These are phyloP conservation scores for Balansia obtecta DNA, from an alignment of 2,329 filamentous ascomycete genomes.

Conservation along the genomic window DNA sequence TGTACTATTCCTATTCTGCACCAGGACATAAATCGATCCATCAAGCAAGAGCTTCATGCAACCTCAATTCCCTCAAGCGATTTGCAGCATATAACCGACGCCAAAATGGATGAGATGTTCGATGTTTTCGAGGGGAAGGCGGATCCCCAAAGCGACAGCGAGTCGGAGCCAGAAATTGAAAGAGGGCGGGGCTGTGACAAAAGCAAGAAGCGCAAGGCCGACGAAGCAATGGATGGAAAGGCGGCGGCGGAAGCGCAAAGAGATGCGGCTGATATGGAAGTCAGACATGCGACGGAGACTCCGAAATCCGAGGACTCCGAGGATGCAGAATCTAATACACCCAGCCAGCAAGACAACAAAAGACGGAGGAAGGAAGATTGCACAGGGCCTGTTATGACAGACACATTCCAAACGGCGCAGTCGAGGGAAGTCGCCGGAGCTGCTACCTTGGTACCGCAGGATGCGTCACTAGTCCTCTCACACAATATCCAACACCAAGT, in stretches of 20 bases:
- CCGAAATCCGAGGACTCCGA: slow-evolving; percentile 24
- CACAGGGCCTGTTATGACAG: slow-evolving; percentile 68
- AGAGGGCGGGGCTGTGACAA: slow-evolving; percentile 43
- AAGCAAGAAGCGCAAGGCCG: slow-evolving; percentile 78
- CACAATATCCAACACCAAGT: slow-evolving; percentile 99
- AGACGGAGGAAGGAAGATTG: slow-evolving; percentile 51
- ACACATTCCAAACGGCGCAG: slow-evolving; percentile 89
- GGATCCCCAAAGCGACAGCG: slow-evolving; percentile 26
- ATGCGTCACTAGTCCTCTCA: slow-evolving; percentile 68
- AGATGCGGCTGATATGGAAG: slow-evolving; percentile 18
- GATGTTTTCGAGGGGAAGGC: slow-evolving; percentile 63
- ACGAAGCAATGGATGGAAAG: slow-evolving; percentile 57
- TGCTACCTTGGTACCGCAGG: slow-evolving; percentile 51
- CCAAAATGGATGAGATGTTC: slow-evolving; percentile 64
- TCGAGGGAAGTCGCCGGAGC: slow-evolving; percentile 80
- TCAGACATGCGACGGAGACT: slow-evolving; percentile 29
- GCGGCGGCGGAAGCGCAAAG: slow-evolving; percentile 7
- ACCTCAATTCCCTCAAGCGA: background rate
- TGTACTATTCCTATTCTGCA: background rate
- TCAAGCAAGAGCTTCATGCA: background rate
- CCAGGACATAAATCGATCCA: background rate
- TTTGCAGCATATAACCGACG: background rate
- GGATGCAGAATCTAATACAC: slow-evolving; percentile 28
- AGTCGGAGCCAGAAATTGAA: slow-evolving; percentile 31
- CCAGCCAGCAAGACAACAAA: slow-evolving; percentile 47